A percentile compares a stretch with the other conserved stretches of the same genome.
Evolutionary conservation across 2,329 filamentous ascomycete species (phyloP).

Genomic region (Cercospora sp.): DNA sequence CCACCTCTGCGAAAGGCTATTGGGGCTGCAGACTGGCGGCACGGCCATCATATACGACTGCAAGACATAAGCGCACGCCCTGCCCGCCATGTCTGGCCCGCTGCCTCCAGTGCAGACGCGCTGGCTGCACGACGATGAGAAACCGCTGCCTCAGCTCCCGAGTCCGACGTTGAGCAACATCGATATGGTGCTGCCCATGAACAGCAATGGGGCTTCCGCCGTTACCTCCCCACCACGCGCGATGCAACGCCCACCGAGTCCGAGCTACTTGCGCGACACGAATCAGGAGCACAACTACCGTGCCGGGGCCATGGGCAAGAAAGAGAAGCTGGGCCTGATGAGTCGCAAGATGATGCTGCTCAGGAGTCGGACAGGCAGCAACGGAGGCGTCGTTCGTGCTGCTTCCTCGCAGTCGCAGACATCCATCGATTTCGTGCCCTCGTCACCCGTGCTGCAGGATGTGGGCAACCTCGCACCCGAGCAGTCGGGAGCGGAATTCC

Average conservation of each 20-base stretch:
- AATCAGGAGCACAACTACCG: constrained; percentile 4
- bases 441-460: constrained; percentile 37
- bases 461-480: constrained; percentile 34
- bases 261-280: constrained; percentile 31
- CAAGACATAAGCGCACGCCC: not conserved
- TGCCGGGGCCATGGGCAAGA: constrained; percentile 23
- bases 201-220: constrained; percentile 42
- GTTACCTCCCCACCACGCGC: constrained; percentile 27
- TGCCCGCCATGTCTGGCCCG: constrained; percentile 12
- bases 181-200: constrained; percentile 81
- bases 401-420: constrained; percentile 14
- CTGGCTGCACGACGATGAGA: constrained; percentile 22
- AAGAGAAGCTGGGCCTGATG: constrained; percentile 36
- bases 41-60: not conserved
- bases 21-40: not conserved
- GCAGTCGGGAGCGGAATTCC: constrained; percentile 15
- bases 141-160: constrained; percentile 52
- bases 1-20: not conserved
- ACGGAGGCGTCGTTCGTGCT: constrained; percentile 10
- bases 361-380: constrained; percentile 32
- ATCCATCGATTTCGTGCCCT: constrained; percentile 26
- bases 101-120: constrained; percentile 20
- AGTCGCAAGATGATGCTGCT: constrained; percentile 38
- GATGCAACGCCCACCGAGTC: constrained; percentile 32
- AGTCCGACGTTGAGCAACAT: constrained; percentile 90